Percentiles rank a stretch among this genome's conserved stretches.
Evolutionary conservation across 495 filamentous ascomycete genomes (phyloP).

Genomic region (Penicillium atrosanguineum): DNA sequence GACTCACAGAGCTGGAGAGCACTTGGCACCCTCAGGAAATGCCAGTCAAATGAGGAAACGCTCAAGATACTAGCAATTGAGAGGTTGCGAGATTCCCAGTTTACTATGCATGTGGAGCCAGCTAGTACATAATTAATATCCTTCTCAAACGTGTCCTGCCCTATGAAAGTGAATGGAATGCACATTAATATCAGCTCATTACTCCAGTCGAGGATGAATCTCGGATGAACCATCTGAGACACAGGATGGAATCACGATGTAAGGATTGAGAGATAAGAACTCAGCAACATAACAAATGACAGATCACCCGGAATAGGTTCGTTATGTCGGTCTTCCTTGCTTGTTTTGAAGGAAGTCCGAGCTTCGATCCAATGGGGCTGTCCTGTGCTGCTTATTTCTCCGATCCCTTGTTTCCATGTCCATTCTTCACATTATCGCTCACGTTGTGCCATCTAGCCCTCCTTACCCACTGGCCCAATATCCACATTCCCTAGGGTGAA

Average conservation of each 20-base stretch:
- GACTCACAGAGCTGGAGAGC: conserved; percentile 10
- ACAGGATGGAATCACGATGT: background rate
- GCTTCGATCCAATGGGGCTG: background rate
- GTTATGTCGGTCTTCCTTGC: background rate
- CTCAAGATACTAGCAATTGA: background rate
- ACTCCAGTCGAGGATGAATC: background rate
- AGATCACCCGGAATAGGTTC: background rate
- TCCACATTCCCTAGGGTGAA: background rate
- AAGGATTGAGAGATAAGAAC: background rate
- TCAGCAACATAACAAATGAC: background rate
- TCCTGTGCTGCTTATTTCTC: background rate
- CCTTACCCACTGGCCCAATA: background rate
- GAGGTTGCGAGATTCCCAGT: background rate
- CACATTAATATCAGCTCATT: background rate
- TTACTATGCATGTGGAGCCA: too few species aligned
- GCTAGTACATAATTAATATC: background rate
- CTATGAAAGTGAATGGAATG: background rate
- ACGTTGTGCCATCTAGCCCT: background rate
- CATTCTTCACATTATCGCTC: background rate
- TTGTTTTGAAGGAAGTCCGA: background rate
- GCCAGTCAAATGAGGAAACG: background rate
- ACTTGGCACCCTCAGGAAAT: conserved; percentile 6
- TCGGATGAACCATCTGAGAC: too few species aligned
- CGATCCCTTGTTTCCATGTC: background rate
- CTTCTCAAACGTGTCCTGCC: background rate